phyloP scores from a whole-genome alignment of 2,329 filamentous ascomycete genomes.

The Didymella sp. region DNA sequence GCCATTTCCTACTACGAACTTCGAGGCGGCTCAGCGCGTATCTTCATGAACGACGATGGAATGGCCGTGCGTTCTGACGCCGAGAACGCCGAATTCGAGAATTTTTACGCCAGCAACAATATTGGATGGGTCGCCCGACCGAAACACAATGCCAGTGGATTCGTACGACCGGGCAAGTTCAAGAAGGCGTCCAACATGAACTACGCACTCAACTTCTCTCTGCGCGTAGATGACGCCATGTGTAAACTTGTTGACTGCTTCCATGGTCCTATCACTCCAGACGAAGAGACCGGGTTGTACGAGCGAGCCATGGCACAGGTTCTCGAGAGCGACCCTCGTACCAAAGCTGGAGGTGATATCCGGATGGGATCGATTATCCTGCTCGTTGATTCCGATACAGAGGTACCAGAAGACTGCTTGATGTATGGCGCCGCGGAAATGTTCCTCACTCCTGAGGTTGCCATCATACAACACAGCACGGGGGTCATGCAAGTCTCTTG shows the following conservation, averaged over 20 bases:
- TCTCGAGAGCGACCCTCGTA: conserved; percentile 70
- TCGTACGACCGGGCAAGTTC: conserved; percentile 34
- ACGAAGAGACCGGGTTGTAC: conserved; percentile 25
- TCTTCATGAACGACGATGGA: conserved; percentile 71
- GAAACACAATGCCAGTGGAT: conserved; percentile 41
- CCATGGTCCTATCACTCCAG: conserved; percentile 43
- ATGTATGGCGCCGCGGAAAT: conserved; percentile 82
- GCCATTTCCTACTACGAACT: conserved; percentile 57
- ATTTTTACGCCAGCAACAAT: conserved; percentile 55
- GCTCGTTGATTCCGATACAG: conserved; percentile 57
- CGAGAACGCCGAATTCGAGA: conserved; percentile 50
- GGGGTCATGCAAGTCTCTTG: conserved; percentile 74
- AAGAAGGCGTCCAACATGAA: conserved; percentile 72
- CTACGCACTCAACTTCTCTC: conserved; percentile 67
- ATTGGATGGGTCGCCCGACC: conserved; percentile 55
- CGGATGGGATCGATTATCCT: conserved; percentile 84
- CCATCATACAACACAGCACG: conserved; percentile 77
- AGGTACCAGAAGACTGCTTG: conserved; percentile 72
- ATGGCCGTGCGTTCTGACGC: conserved; percentile 63
- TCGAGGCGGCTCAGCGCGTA: conserved; percentile 66
- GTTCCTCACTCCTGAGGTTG: conserved; percentile 79
- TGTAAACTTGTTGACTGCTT: conserved; percentile 50
- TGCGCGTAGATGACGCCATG: conserved; percentile 67
- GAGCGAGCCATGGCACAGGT: conserved; percentile 62
- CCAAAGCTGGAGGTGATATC: conserved; percentile 82